phyloP scores from a whole-genome alignment of 2,329 filamentous ascomycete genomes.

The Alternaria novae-zelandiae region DNA sequence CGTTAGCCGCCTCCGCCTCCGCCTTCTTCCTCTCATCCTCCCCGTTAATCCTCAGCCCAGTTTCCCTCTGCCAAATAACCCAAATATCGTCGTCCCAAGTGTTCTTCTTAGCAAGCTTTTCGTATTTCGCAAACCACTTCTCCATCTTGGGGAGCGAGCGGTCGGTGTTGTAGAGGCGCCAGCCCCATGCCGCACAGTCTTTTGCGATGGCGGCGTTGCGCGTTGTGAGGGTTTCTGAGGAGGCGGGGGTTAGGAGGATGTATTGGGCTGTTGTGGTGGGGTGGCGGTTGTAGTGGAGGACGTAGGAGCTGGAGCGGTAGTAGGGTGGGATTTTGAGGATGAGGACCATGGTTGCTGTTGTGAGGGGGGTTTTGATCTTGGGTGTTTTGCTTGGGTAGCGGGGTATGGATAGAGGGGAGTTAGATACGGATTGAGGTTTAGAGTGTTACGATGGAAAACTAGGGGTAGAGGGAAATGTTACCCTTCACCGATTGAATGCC shows the following conservation, averaged over 20 bases:
- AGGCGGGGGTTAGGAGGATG: background rate
- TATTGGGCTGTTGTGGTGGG: constrained; percentile 6
- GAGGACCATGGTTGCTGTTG: background rate
- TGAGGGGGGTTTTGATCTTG: background rate
- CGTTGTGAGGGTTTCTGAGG: background rate
- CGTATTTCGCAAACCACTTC: background rate
- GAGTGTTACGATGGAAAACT: background rate
- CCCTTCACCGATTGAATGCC: background rate
- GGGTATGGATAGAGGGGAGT: background rate
- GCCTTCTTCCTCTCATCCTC: background rate
- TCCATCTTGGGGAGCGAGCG: background rate
- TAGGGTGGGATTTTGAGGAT: constrained; percentile 1
- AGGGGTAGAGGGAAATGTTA: background rate
- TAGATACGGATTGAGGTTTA: background rate
- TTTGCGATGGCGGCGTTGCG: constrained; percentile 3
- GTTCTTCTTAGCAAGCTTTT: background rate
- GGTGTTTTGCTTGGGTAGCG: background rate
- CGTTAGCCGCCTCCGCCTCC: no score
- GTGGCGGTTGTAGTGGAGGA: background rate
- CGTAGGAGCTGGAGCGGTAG: background rate
- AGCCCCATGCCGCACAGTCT: constrained; percentile 4
- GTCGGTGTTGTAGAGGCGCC: background rate
- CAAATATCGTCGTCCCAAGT: constrained; percentile 6
- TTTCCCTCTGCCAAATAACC: constrained; percentile 9
- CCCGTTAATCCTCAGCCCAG: background rate